phyloP scores from a whole-genome alignment of 441 rosid genomes.

The Omphalea diandra region DNA sequence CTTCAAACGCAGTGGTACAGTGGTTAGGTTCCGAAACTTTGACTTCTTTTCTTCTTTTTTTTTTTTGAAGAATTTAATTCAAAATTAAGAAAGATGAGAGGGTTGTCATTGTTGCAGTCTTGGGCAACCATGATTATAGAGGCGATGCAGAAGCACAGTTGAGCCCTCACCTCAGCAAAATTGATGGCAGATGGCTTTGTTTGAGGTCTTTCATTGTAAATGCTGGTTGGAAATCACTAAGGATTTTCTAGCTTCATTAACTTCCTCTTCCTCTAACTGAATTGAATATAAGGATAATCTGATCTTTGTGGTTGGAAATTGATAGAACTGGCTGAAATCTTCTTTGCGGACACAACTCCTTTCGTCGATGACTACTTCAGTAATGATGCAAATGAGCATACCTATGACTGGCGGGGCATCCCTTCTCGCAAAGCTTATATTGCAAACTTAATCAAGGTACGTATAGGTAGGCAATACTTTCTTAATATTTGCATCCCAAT shows the following conservation, averaged over 20 bases:
- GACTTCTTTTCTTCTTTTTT: too few relatives aligned
- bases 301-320: too few relatives aligned
- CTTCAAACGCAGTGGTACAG: conserved; percentile 25
- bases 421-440: conserved; percentile 48
- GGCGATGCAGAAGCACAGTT: conserved; percentile 77
- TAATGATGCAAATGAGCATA: conserved; percentile 33
- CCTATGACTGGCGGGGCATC: conserved; percentile 81
- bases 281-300: neutral
- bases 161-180: conserved; percentile 42
- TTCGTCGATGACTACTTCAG: conserved; percentile 65
- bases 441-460: conserved; percentile 40
- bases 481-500: too few relatives aligned
- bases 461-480: too few relatives aligned
- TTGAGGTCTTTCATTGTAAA: conserved; percentile 59
- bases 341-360: conserved; percentile 83
- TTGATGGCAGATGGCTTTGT: conserved; percentile 73
- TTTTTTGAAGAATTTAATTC: too few relatives aligned
- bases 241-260: too few relatives aligned
- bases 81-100: too few relatives aligned
- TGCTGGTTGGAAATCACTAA: conserved; percentile 41
- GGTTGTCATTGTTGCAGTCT: conserved; percentile 51
- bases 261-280: too few relatives aligned
- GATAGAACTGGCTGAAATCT: conserved; percentile 58
- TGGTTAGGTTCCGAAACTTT: too few relatives aligned
- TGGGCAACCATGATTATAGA: conserved; percentile 92